A percentile compares a stretch with the other conserved stretches of the same genome.
phyloP scores from a whole-genome alignment of 768 basidiomycete species.

The Tricholoma bakamatsutake region DNA sequence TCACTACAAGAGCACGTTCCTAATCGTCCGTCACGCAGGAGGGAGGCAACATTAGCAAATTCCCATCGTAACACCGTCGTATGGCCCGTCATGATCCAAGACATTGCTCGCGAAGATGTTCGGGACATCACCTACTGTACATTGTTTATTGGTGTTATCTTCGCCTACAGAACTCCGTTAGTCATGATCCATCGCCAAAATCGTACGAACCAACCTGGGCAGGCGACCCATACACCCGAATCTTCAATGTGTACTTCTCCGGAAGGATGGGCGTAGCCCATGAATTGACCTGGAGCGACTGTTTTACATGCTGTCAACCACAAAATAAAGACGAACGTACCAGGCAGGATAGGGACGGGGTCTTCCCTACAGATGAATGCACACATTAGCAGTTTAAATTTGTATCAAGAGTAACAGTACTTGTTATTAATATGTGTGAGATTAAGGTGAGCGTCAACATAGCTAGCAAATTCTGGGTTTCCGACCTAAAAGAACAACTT shows the following conservation, averaged over 20 bases:
- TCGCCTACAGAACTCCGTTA: conserved; percentile 34
- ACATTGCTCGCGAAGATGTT: conserved; percentile 34
- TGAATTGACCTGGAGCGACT: conserved; percentile 20
- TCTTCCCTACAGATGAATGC: conserved; percentile 26
- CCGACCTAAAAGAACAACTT: conserved; percentile 31
- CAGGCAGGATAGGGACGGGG: conserved; percentile 34
- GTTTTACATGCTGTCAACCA: not conserved
- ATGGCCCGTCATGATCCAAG: conserved; percentile 28
- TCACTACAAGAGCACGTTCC: too few relatives aligned
- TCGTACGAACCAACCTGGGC: conserved; percentile 34
- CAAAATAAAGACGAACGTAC: conserved; percentile 13
- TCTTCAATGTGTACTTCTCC: conserved; percentile 49
- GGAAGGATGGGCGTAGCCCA: conserved; percentile 35
- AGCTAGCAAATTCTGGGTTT: conserved; percentile 57
- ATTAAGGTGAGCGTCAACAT: conserved; percentile 43
- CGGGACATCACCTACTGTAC: conserved; percentile 23
- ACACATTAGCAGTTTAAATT: not conserved
- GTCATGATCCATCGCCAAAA: not conserved
- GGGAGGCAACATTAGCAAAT: not conserved
- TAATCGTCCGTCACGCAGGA: not conserved
- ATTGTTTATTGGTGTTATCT: conserved; percentile 46
- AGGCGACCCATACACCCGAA: conserved; percentile 45
- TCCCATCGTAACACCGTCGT: conserved; percentile 21
- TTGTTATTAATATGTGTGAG: conserved; percentile 60
- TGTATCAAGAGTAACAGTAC: conserved; percentile 12